Evolutionary conservation across 2,329 filamentous ascomycete genomes (phyloP), one percentile per base, ranked within the genome.

Genomic region (Monosporascus sp.): DNA sequence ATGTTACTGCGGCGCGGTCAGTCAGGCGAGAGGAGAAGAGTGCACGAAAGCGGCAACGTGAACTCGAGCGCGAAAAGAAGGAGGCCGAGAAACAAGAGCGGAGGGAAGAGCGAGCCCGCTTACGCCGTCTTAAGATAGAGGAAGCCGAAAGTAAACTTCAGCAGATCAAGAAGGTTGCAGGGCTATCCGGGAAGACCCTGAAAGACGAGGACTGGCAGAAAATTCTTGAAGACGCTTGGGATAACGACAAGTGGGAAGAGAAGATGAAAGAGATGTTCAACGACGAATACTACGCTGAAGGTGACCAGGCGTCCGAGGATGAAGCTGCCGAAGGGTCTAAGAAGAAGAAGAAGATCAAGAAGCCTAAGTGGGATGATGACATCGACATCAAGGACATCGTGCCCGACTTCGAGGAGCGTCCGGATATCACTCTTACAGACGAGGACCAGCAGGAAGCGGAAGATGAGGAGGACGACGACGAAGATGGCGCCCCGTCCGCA

Each of bases 311-410:
- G 60, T 89, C 11, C n/a, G 82, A 79, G 6, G 73, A 69, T 3
- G 77, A 71, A 7, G 74, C 67, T n/a, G 77, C 73, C 48, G 80
- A 74, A 41, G 72, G 72, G 18, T 60, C 71, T 50, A 84, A 82
- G 68, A 84, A 82, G 65, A 84, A 83, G 60, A 85, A 80, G 65
- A 78, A 78, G 58, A 72, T 81, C 9, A 90, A 89, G 78, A 96
- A 96, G 73, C 90, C 90, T 9, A 89, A 84, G 57, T 99, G 93
- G 88, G 90, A 97, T 63, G 91, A 97, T 65, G 94, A 99, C 67
- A 97, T 99, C 62, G 92, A 97, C 67, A 97, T 99, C 74, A 90
- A 88, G 56, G 93, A 96, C 68, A 79, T 97, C 49, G 75, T 96
- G 27, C 91, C 90, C 1, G 90, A 96, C 56, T 96, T 95, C 65